Conservation (phyloP, 78 protist genomes). For the Isochrysis galbana region DNA sequence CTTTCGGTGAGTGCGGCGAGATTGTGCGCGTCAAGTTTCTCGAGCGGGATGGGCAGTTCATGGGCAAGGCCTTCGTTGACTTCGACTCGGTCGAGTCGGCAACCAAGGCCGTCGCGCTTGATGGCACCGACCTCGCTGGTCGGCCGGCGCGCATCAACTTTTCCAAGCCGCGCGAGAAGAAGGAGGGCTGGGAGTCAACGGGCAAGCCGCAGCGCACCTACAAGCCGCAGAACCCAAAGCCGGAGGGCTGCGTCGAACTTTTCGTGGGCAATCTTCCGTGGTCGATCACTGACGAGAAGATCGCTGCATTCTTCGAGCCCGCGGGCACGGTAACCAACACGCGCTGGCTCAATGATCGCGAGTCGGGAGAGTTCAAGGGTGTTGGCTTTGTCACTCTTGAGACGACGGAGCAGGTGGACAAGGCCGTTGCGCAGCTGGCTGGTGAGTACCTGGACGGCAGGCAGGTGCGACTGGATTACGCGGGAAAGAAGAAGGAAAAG, state of each 20-base stretch:
- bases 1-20: neutral
- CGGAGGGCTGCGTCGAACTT: constrained; percentile 2
- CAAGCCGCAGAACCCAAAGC: neutral
- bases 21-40: neutral
- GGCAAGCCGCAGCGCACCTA: neutral
- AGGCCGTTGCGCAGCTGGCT: too few relatives aligned
- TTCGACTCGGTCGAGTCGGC: neutral
- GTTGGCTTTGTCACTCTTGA: neutral
- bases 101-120: too few relatives aligned
- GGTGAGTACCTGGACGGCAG: too few relatives aligned
- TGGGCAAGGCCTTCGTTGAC: neutral
- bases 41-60: neutral
- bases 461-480: too few relatives aligned
- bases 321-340: neutral
- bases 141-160: neutral
- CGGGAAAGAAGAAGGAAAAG: too few relatives aligned
- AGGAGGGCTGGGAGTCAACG: too few relatives aligned
- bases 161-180: too few relatives aligned
- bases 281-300: neutral
- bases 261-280: neutral
- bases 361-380: constrained; percentile 13
- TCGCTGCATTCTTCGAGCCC: neutral
- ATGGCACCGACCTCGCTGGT: neutral
- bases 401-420: neutral
- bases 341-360: neutral